A percentile compares a stretch with the other conserved stretches of the same genome.
Conservation (phyloP, 73 alveolate genomes). For the Paraurostyla sp. region DNA sequence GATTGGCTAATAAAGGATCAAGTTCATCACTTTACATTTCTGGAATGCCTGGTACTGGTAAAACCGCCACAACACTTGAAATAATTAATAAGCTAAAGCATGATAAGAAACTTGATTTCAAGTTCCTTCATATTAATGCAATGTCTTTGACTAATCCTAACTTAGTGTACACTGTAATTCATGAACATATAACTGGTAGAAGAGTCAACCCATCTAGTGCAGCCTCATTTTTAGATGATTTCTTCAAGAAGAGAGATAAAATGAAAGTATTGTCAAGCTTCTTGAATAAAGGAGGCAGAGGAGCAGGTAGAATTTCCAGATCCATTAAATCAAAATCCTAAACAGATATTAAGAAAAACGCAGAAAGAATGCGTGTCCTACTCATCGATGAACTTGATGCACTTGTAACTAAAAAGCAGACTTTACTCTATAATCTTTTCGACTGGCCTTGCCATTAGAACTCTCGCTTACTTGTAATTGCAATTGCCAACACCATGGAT, state of each 20-base stretch:
- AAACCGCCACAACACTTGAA: constrained; percentile 89
- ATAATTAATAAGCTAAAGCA: constrained; percentile 69
- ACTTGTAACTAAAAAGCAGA: constrained; percentile 87
- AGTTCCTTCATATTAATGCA: constrained; percentile 74
- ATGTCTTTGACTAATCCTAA: constrained; percentile 73
- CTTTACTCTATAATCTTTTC: constrained; percentile 90
- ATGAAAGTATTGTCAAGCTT: constrained; percentile 39
- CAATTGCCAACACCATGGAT: constrained; percentile 98
- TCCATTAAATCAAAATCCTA: neutral
- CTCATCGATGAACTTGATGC: constrained; percentile 96
- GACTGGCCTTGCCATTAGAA: constrained; percentile 93
- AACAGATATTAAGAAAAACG: constrained; percentile 23
- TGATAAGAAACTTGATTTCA: constrained; percentile 37
- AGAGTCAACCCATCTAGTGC: constrained; percentile 72
- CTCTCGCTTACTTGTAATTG: constrained; percentile 87
- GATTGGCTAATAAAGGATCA: constrained; percentile 71
- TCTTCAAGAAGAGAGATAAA: constrained; percentile 66
- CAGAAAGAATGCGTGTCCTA: constrained; percentile 68
- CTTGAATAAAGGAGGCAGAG: constrained; percentile 31
- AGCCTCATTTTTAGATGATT: constrained; percentile 65
- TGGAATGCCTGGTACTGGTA: constrained; percentile 98
- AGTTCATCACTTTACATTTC: constrained; percentile 83
- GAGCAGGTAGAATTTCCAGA: constrained; percentile 21
- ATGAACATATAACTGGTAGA: constrained; percentile 74
- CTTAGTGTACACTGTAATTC: constrained; percentile 66